Evolutionary conservation across 2,329 filamentous ascomycete genomes (phyloP).

Genomic region (Pestalotiopsis fici): DNA sequence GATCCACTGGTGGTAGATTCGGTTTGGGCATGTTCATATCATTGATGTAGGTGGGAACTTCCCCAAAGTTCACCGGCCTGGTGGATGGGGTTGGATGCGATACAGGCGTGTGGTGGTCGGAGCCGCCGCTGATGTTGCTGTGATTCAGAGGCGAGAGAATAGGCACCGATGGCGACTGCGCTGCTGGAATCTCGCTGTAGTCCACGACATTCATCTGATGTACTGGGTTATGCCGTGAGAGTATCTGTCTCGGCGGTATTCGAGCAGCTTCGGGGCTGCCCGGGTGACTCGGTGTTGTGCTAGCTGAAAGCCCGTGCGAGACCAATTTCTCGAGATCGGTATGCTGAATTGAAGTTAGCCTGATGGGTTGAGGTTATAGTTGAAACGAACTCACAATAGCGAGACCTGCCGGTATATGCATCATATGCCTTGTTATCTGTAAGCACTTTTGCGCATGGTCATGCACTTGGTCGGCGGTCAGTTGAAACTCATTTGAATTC

Average conservation of each 20-base stretch:
- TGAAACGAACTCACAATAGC: slow-evolving; percentile 40
- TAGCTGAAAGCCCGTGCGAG: slow-evolving; percentile 39
- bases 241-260: slow-evolving; percentile 22
- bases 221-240: slow-evolving; percentile 25
- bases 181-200: slow-evolving; percentile 27
- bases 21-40: slow-evolving; percentile 28
- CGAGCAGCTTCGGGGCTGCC: slow-evolving; percentile 25
- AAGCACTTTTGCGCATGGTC: slow-evolving; percentile 54
- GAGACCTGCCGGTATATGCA: slow-evolving; percentile 50
- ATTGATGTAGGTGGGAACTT: slow-evolving; percentile 17
- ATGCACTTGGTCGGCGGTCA: slow-evolving; percentile 45
- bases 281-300: slow-evolving; percentile 30
- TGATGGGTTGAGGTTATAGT: not conserved
- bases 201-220: slow-evolving; percentile 31
- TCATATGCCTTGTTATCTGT: slow-evolving; percentile 51
- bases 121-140: not conserved
- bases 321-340: slow-evolving; percentile 55
- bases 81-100: slow-evolving; percentile 17
- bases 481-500: slow-evolving; percentile 40
- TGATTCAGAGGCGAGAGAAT: slow-evolving; percentile 21
- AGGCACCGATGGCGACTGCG: slow-evolving; percentile 25
- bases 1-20: slow-evolving; percentile 29
- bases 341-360: slow-evolving; percentile 25
- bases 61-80: slow-evolving; percentile 22
- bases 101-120: slow-evolving; percentile 13